Evolutionary conservation across 306 rosid genomes (phyloP).

Genomic region (Spatholobus suberectus): DNA sequence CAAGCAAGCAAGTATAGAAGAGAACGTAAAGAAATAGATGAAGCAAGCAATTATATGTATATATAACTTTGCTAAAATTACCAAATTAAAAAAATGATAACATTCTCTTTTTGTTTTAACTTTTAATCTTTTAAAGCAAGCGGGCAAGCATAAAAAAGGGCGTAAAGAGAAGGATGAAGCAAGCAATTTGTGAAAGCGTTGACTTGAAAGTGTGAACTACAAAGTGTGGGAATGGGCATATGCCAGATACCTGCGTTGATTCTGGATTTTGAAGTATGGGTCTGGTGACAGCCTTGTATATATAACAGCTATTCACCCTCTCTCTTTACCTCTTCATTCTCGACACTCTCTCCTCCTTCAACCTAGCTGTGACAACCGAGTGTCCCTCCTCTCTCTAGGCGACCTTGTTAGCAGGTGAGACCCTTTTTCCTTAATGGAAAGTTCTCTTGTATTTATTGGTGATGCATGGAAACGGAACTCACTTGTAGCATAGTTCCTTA

Average conservation of each 20-base stretch:
- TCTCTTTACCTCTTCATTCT: neutral
- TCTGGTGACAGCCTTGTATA: neutral
- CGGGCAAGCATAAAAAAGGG: neutral
- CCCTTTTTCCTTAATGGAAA: neutral
- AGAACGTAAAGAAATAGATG: too few species aligned
- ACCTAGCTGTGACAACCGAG: neutral
- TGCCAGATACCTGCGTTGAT: conserved; percentile 37
- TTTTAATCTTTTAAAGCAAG: neutral
- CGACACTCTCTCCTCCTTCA: conserved; percentile 19
- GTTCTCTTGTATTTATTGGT: neutral
- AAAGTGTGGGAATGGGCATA: conserved; percentile 25
- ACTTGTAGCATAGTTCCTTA: too few species aligned
- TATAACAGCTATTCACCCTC: neutral
- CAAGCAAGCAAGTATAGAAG: too few species aligned
- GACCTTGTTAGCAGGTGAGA: neutral
- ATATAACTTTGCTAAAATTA: too few species aligned
- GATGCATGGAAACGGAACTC: neutral
- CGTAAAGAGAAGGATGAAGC: neutral
- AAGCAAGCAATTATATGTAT: too few species aligned
- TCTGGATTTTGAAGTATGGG: neutral
- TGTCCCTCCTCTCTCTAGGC: conserved; percentile 8
- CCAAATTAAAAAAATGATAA: neutral
- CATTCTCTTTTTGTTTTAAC: neutral
- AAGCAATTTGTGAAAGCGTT: conserved; percentile 37
- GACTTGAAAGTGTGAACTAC: conserved; percentile 26